phyloP scores from a whole-genome alignment of 306 rosid species.

The Dryas drummondii region DNA sequence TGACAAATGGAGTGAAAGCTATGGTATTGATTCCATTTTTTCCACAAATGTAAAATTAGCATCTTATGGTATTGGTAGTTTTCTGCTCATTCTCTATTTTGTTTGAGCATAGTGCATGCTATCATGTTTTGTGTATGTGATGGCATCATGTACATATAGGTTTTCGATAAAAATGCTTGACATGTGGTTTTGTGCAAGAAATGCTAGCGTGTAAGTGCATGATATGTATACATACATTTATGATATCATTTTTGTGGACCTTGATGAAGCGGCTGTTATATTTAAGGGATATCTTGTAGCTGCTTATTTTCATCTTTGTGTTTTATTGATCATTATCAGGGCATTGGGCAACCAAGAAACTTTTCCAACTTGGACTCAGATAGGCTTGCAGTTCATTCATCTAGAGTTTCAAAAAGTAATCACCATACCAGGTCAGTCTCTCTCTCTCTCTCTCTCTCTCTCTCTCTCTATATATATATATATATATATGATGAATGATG shows the following conservation, averaged over 20 bases:
- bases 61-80: background rate
- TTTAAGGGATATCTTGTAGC: background rate
- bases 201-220: too few relatives aligned
- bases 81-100: background rate
- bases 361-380: slow-evolving; percentile 69
- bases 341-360: slow-evolving; percentile 61
- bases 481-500: background rate
- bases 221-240: background rate
- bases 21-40: slow-evolving; percentile 44
- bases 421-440: slow-evolving; percentile 64
- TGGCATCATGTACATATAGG: too few relatives aligned
- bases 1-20: slow-evolving; percentile 64
- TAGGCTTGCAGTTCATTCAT: slow-evolving; percentile 87
- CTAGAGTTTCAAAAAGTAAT: slow-evolving; percentile 66
- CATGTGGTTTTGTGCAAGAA: too few relatives aligned
- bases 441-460: slow-evolving; percentile 32
- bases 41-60: background rate
- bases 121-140: background rate
- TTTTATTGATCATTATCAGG: slow-evolving; percentile 44
- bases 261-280: too few relatives aligned
- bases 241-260: background rate
- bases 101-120: background rate
- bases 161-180: too few relatives aligned
- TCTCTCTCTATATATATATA: background rate
- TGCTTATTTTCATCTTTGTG: background rate